A percentile compares a stretch with the other conserved stretches of the same genome.
These are phyloP conservation scores for Dalechampia spathulata DNA, from an alignment of 441 rosid genomes.

Conservation along the genomic window DNA sequence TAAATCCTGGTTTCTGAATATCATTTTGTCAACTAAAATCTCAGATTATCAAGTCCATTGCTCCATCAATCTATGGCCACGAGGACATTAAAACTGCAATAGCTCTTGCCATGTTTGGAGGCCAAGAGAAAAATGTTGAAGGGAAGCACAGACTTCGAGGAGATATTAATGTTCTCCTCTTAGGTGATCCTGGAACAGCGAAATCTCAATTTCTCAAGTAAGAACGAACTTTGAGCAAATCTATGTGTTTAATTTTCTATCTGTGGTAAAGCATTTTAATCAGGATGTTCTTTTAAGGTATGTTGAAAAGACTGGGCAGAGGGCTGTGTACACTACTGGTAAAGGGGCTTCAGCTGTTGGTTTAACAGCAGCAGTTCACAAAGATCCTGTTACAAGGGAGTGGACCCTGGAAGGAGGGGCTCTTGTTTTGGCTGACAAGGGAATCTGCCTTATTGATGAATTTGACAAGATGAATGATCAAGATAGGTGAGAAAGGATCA, in stretches of 20 bases:
- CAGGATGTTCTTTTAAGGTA: constrained; percentile 40
- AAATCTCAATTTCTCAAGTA: constrained; percentile 97
- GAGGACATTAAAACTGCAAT: constrained; percentile 96
- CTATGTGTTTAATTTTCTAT: background rate
- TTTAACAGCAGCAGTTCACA: constrained; percentile 98
- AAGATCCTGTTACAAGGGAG: constrained; percentile 96
- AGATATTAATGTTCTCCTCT: constrained; percentile 87
- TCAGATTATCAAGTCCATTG: constrained; percentile 90
- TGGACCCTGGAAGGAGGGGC: constrained; percentile 99
- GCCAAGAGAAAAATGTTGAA: constrained; percentile 90
- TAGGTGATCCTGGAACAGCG: constrained; percentile 98
- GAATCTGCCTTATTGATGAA: constrained; percentile 96
- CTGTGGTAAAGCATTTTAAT: constrained; percentile 15
- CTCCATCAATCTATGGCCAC: constrained; percentile 98
- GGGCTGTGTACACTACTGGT: constrained; percentile 98
- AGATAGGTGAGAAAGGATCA: constrained; percentile 55
- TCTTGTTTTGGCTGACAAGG: constrained; percentile 95
- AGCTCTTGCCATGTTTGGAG: constrained; percentile 99
- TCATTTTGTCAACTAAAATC: constrained; percentile 13
- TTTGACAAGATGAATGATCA: constrained; percentile 99
- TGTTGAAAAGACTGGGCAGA: constrained; percentile 96
- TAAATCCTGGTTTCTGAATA: constrained; percentile 6
- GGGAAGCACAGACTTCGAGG: constrained; percentile 93
- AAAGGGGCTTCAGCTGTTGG: constrained; percentile 99
- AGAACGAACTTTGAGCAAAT: constrained; percentile 15